Evolutionary conservation across 192 early-diverging fungal species (phyloP), one percentile per base, ranked within the genome.

Genomic region (Lobosporangium transversale): DNA sequence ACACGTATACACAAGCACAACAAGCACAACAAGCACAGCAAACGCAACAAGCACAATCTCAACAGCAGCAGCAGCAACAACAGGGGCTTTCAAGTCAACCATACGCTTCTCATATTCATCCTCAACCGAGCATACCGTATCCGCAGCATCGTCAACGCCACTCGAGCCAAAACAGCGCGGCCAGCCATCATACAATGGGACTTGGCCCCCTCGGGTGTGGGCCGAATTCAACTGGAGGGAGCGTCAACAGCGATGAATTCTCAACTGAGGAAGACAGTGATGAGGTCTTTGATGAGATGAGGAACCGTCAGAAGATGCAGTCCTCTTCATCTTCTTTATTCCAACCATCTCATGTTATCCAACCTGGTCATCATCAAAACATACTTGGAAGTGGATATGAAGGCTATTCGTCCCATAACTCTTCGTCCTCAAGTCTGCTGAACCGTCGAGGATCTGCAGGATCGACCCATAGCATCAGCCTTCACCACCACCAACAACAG

Each of bases 261-360:
- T 76, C 73, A 23, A 76, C 73, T 2, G 73, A 76, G 64, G 73
- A 76, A 4, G 73, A 76, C 43, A 76, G 73, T 30, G 73, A 76
- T 29, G 73, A 76, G 24, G 63, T 55, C 29, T 76, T 76, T 62
- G 73, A 76, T 29, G 73, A 76, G 53, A 76, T 76, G 73, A 47
- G 64, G 29, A 60, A 62, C 29, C 66, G 63, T 14, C 65, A 75
- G 14, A 58, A 53, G 50, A 61, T 65, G 62, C 70, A 75, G 12
- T 53, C 58, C 37, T 36, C 59, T 4, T 37, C 54, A 1, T 11
- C 56, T 8, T 29, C 53, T 23, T 18, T 69, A 29, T 54, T 60
- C 24, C 57, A 74, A 21, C 62, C 52, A 8, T 47, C 63, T 3
- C 55, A 62, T 26, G 54, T 58, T 18, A 17, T 54, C 43, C 61